Conservation (phyloP, 768 basidiomycete species). For the Pleurotus sapidus region DNA sequence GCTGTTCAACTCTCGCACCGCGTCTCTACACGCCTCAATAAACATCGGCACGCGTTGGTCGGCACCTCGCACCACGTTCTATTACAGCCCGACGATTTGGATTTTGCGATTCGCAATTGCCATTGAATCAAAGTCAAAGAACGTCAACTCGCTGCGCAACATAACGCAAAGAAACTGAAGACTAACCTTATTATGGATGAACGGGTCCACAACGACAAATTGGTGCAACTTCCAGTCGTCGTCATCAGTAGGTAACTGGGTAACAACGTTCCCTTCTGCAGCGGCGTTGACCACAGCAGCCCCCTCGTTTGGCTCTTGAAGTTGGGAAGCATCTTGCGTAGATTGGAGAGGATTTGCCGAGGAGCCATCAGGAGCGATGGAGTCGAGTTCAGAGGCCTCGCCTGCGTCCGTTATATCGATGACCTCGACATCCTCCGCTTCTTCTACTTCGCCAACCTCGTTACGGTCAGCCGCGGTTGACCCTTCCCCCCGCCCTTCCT, state of each 20-base stretch:
- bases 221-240: not conserved
- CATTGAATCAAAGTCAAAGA: not conserved
- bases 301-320: not conserved
- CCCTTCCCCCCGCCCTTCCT: not conserved
- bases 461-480: not conserved
- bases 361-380: no score
- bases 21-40: not conserved
- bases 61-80: not conserved
- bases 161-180: not conserved
- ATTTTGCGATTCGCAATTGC: not conserved
- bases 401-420: not conserved
- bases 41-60: not conserved
- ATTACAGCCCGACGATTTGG: not conserved
- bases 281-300: not conserved
- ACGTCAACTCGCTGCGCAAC: not conserved
- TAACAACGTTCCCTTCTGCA: not conserved
- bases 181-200: conserved; percentile 34
- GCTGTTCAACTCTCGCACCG: not conserved
- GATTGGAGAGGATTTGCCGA: no score
- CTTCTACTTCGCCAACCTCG: not conserved
- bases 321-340: no score
- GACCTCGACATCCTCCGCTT: not conserved
- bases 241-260: not conserved
- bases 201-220: conserved; percentile 36
- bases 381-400: not conserved